phyloP scores from a whole-genome alignment of 31 red algal species.

The Asparagopsis taxiformis region DNA sequence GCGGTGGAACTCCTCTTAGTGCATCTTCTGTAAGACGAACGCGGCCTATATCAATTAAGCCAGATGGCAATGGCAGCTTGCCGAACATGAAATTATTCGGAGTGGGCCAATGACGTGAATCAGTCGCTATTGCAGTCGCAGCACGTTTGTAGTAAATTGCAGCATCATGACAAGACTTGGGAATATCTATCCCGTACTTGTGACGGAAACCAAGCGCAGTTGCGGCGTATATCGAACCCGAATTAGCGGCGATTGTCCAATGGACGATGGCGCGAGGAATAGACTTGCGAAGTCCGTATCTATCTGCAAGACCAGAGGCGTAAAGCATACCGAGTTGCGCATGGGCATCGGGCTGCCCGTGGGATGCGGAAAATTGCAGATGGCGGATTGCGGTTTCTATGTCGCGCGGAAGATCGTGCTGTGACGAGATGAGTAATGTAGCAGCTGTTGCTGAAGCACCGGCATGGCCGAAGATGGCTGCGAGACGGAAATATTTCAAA shows the following conservation, averaged over 20 bases:
- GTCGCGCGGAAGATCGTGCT: slow-evolving; percentile 16
- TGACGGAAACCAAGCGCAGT: slow-evolving; percentile 60
- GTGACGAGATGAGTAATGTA: slow-evolving; percentile 25
- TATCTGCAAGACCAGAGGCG: slow-evolving; percentile 59
- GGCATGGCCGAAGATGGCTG: slow-evolving; percentile 50
- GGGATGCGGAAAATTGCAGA: slow-evolving; percentile 19
- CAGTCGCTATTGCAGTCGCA: slow-evolving; percentile 57
- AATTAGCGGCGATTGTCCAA: slow-evolving; percentile 61
- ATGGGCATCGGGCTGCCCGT: slow-evolving; percentile 66
- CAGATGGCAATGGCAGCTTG: slow-evolving; percentile 40
- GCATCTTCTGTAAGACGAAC: slow-evolving; percentile 28
- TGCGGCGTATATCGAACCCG: slow-evolving; percentile 47
- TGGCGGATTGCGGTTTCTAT: slow-evolving; percentile 25
- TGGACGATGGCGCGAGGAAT: slow-evolving; percentile 28
- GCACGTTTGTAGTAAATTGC: slow-evolving; percentile 48
- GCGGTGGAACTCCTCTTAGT: slow-evolving; percentile 2
- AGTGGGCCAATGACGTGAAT: slow-evolving; percentile 51
- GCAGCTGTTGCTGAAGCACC: slow-evolving; percentile 41
- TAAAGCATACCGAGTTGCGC: slow-evolving; percentile 58
- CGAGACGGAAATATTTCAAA: slow-evolving; percentile 49
- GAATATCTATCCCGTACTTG: slow-evolving; percentile 40
- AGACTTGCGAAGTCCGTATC: slow-evolving; percentile 37
- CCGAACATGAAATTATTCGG: slow-evolving; percentile 43
- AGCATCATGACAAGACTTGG: slow-evolving; percentile 29
- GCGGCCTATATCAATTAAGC: slow-evolving; percentile 25